Evolutionary conservation across 208 protist species (phyloP), one percentile per base, ranked within the genome.

Genomic region (Wallacemonas sp.): DNA sequence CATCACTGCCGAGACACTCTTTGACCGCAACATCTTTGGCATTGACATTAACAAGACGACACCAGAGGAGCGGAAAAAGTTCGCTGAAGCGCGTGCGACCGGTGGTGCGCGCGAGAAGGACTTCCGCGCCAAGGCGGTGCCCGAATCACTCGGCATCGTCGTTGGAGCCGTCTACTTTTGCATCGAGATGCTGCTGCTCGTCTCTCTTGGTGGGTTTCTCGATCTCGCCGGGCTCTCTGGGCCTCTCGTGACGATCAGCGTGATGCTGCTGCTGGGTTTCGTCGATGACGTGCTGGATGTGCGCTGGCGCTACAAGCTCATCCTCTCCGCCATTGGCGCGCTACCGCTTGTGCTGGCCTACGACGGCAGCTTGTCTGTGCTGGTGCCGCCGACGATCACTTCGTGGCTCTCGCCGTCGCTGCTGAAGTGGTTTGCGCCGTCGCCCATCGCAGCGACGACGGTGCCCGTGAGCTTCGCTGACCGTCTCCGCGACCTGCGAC

Each of bases 251-350:
- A 95, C 94, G 16, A 98, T 99, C 74, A 95, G 87, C 32, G 96
- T 99, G 24, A 99, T 99, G 96, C 88, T 99, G 33, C 87, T 99
- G 38, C 75, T 99, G 23, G 99, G 99, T 47, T 99, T 99, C 74
- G 98, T 98, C 12, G 99, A 99, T 81, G 98, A 99, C 80, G 98
- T 99, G 17, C 83, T 99, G 17, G 97, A 99, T 74, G 79, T 99
- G 27, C 85, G 87, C 27, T 99, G 97, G 97, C 83, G 97, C 11
- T 78, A 99, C 77, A 99, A 99, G 75, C 75, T 99, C 1, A 43
- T 99, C 16, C 79, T 99, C 17, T 99, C 99, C 17, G 84, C 95
- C 12, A 70, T 99, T 36, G 97, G 98, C 3, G 86, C 91, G 27
- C 49, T 99, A 2, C 98, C 98, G 21, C 48, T 99, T 2, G 54